phyloP scores from a whole-genome alignment of 345 rosid genomes.

The Fremontodendron californicum region DNA sequence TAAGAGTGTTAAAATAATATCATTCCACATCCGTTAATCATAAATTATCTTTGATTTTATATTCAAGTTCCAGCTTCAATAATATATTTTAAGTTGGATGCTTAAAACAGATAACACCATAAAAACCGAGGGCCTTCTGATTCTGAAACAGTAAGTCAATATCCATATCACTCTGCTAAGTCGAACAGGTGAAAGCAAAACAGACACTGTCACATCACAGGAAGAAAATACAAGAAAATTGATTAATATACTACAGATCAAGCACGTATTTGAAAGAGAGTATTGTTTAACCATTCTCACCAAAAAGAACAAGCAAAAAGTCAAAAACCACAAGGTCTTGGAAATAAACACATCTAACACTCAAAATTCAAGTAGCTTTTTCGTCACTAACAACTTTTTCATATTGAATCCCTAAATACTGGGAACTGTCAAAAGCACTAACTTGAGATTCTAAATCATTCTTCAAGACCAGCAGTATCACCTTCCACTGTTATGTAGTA shows the following conservation, averaged over 20 bases:
- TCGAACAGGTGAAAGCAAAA: no score
- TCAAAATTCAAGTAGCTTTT: constrained; percentile 16
- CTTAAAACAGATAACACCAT: no score
- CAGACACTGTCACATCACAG: neutral
- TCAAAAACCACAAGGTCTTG: neutral
- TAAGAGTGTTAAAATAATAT: no score
- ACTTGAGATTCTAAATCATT: constrained; percentile 4
- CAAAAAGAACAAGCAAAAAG: neutral
- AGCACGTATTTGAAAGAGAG: neutral
- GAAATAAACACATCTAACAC: constrained; percentile 16
- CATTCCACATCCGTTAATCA: no score
- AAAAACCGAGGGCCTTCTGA: no score
- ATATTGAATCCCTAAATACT: constrained; percentile 10
- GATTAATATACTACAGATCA: neutral
- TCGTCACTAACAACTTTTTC: neutral
- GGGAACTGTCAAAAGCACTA: constrained; percentile 11
- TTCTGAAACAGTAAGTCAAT: no score
- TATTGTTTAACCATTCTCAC: constrained; percentile 13
- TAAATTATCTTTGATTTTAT: no score
- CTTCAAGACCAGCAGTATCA: constrained; percentile 14
- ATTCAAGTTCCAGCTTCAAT: no score
- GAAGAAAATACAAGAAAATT: neutral
- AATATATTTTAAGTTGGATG: no score
- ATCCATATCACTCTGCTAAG: no score
- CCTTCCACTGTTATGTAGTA: constrained; percentile 4